Conservation (phyloP, 2,329 filamentous ascomycete genomes). For the Rasamsonia emersonii region DNA sequence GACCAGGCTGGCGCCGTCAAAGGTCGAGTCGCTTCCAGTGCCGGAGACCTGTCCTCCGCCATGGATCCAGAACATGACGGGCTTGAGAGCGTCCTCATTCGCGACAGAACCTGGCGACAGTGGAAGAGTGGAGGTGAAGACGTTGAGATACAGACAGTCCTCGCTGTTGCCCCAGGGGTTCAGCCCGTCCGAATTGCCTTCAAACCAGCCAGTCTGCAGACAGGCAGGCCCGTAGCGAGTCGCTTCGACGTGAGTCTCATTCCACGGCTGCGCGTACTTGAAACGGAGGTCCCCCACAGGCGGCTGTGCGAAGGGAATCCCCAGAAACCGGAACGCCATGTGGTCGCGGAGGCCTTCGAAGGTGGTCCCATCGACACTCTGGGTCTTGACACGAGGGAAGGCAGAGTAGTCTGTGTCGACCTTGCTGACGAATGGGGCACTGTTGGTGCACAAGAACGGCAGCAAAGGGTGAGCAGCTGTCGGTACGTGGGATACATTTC, state of each 20-base stretch:
- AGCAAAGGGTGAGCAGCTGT: neutral
- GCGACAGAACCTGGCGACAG: conserved; percentile 9
- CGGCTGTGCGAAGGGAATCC: conserved; percentile 25
- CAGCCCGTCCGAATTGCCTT: conserved; percentile 5
- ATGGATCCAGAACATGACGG: conserved; percentile 38
- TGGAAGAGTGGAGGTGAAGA: conserved; percentile 10
- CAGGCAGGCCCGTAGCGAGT: conserved; percentile 20
- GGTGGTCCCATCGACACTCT: neutral
- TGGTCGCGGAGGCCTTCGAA: conserved; percentile 6
- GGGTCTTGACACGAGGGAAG: conserved; percentile 6
- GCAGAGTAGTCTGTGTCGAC: conserved; percentile 7
- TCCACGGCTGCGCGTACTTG: conserved; percentile 17
- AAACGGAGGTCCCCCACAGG: conserved; percentile 22
- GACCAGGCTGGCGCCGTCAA: conserved; percentile 27
- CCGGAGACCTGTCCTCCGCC: conserved; percentile 40
- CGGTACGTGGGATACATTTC: neutral
- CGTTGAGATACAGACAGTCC: conserved; percentile 29
- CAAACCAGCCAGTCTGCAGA: conserved; percentile 17
- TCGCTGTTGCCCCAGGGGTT: conserved; percentile 10
- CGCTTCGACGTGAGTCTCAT: conserved; percentile 14
- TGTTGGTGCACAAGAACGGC: conserved; percentile 7
- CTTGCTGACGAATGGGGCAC: conserved; percentile 3
- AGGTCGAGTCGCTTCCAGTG: conserved; percentile 21
- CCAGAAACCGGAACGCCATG: conserved; percentile 8
- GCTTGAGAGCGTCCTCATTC: conserved; percentile 17